Base-by-base conservation (phyloP, 306 rosid species). In the Rosa multiflora region DNA sequence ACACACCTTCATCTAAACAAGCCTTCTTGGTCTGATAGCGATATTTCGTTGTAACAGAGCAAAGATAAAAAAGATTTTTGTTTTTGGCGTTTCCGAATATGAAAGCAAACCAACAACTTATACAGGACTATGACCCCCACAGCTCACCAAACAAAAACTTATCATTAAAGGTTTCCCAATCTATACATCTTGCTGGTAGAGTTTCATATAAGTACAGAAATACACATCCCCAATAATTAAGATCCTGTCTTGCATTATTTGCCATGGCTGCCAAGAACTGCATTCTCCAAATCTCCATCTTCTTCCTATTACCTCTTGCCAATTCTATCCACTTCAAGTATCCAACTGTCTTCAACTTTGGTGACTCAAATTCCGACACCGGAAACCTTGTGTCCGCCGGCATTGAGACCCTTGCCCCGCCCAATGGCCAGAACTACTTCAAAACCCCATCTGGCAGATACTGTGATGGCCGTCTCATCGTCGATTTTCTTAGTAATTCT, bases 321-420 rank as follows among this genome's bases (percentile, higher is more conserved):
- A 85, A 81, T 59, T 84, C 95, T 67, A 82, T 82, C 51, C 83
- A 86, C 76, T 89, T 92, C 74, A 80, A 90, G 77, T 75, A 75
- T 21, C 98, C 94, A 20, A 89, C 90, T 23, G 87, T 90, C 77
- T 95, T 95, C 87, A 92, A 91, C 78, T 90, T 95, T 0, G 98
- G 99, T 12, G 98, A 95, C 78, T 95, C 98, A 2, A 95, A 95
- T 86, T 95, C 98, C 66, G 98, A 95, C 76, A 92, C 96, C 0
- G 99, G 99, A 4, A 63, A 79, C 20, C 93, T 95, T 47, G 66
- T 93, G 10, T 76, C 95, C 20, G 72, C 96, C 11, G 98, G 91
- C 78, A 80, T 93, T 40, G 98, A 91, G 85, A 79, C 51, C 84
- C 79, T 93, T 44, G 10, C 71, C 61, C 89, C 88, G 1, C 99